A percentile compares a stretch with the other conserved stretches of the same genome.
Evolutionary conservation across 371 early-diverging fungal species (phyloP).

Genomic region (Thermomucor indicae-seudaticae): DNA sequence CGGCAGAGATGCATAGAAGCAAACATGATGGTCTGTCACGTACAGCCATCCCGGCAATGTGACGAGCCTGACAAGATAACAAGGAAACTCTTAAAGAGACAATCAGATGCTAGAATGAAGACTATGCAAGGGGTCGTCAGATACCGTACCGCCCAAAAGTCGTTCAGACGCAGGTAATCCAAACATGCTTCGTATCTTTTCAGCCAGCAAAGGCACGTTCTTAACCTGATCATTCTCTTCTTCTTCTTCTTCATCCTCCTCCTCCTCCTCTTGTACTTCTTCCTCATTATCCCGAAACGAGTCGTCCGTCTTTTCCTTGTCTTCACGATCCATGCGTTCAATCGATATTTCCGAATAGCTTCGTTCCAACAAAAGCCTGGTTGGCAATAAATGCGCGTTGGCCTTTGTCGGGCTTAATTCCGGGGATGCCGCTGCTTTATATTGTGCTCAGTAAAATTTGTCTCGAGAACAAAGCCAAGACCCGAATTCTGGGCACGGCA

Average conservation of each 20-base stretch:
- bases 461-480: too few relatives aligned
- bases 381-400: too few relatives aligned
- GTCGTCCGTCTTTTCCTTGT: background rate
- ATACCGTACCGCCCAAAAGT: slow-evolving; percentile 6
- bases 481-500: too few relatives aligned
- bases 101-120: too few relatives aligned
- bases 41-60: slow-evolving; percentile 71
- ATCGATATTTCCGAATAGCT: slow-evolving; percentile 29
- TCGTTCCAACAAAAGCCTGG: slow-evolving; percentile 2
- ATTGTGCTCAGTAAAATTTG: too few relatives aligned
- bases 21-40: slow-evolving; percentile 56
- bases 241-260: slow-evolving; percentile 12
- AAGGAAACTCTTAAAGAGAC: slow-evolving; percentile 55
- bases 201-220: background rate
- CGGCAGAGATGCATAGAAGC: slow-evolving; percentile 71
- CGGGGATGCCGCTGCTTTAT: too few relatives aligned
- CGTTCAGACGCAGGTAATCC: slow-evolving; percentile 11
- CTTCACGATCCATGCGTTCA: slow-evolving; percentile 13
- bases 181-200: slow-evolving; percentile 6
- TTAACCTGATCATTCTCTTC: slow-evolving; percentile 11
- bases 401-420: too few relatives aligned
- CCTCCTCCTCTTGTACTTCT: background rate
- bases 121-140: background rate
- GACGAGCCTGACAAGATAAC: slow-evolving; percentile 64
- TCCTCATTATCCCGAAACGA: too few relatives aligned